Evolutionary conservation across 2,329 filamentous ascomycete genomes (phyloP).

Genomic region (Daldinia eschscholtzii): DNA sequence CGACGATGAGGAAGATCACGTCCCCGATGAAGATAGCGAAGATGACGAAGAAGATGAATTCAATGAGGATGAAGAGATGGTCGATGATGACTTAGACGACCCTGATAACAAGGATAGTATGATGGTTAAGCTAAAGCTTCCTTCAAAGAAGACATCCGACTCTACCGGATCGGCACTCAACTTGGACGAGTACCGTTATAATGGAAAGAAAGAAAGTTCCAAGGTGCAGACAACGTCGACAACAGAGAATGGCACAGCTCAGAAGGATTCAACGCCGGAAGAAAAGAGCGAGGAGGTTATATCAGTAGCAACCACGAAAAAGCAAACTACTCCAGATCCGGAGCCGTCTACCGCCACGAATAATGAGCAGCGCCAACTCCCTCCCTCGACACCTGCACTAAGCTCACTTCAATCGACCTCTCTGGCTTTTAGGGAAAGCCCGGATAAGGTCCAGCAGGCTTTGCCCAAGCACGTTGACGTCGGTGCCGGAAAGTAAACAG

Average conservation of each 20-base stretch:
- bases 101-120: conserved; percentile 66
- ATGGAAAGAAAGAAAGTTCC: conserved; percentile 42
- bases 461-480: conserved; percentile 53
- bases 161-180: conserved; percentile 53
- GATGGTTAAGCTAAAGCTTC: conserved; percentile 78
- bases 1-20: conserved; percentile 77
- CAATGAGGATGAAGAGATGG: conserved; percentile 69
- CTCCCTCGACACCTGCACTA: conserved; percentile 51
- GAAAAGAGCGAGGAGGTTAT: conserved; percentile 51
- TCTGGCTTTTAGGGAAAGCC: conserved; percentile 71
- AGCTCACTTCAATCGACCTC: conserved; percentile 57
- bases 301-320: conserved; percentile 49
- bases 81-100: conserved; percentile 64
- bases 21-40: conserved; percentile 69
- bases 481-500: conserved; percentile 47
- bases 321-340: conserved; percentile 49
- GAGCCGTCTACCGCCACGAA: conserved; percentile 27
- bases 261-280: conserved; percentile 32
- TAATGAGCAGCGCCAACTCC: conserved; percentile 25
- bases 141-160: conserved; percentile 57
- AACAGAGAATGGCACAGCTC: conserved; percentile 24
- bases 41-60: conserved; percentile 67
- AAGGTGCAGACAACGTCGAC: conserved; percentile 40
- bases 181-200: conserved; percentile 51
- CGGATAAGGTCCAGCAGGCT: conserved; percentile 64